Base-by-base conservation (phyloP, 352 stramenopile genomes). In the Globisporangium splendens region DNA sequence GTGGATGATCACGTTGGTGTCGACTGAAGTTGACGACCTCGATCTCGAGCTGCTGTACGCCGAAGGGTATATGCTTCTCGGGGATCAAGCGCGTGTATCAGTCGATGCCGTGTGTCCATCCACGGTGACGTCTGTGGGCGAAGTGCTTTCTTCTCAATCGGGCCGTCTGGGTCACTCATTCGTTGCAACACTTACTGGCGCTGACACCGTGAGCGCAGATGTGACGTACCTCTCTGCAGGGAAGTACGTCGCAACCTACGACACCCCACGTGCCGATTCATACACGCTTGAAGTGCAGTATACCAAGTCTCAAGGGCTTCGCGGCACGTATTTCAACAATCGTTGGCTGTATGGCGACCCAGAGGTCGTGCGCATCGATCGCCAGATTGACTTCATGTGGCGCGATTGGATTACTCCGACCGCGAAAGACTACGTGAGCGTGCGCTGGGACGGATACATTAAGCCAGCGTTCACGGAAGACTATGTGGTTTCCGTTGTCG, bases 321-420 rank as follows among this genome's bases (percentile, higher is more conserved):
- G 83, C 7, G 96, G 89, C 0, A 78, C 89, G 61, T 99, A 99
- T 67, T 99, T 96, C 61, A 98, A 96, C 66, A 99, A 99, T 65
- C 82, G 94, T 0, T 98, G 95, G 95, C 72, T 98, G 21, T 91
- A 95, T 50, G 93, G 89, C 12, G 72, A 75, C 7, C 83, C 95
- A 7, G 78, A 88, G 22, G 41, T 97, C 1, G 82, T 81, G 43
- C 83, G 95, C 17, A 67, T 98, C 2, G 96, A 99, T 64, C 44
- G 66, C 10, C 62, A 70, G 4, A 82, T 99, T 50, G 79, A 98
- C 62, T 98, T 99, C 65, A 61, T 74, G 3, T 99, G 96, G 96
- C 65, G 76, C 15, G 80, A 94, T 47, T 76, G 88, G 20, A 89
- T 99, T 56, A 98, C 91, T 1, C 76, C 80, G 13, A 97, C 88